phyloP scores from a whole-genome alignment of 129 eudicot species.

The Lactuca saligna region DNA sequence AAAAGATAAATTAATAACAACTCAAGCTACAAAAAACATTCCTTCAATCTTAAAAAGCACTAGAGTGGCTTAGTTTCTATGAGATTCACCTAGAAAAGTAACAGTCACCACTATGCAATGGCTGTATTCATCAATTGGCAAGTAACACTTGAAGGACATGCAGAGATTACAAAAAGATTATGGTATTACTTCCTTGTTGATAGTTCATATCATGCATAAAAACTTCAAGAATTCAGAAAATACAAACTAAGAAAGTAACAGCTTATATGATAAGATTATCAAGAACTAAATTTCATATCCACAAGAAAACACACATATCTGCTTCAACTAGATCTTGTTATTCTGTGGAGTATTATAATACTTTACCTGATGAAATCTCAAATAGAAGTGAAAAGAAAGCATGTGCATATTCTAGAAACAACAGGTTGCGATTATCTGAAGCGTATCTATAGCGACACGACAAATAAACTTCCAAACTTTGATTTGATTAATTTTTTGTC shows the following conservation, averaged over 20 bases:
- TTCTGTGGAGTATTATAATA: background rate
- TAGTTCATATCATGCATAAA: constrained; percentile 8
- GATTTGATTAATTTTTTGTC: background rate
- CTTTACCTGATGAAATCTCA: constrained; percentile 6
- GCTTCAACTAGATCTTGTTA: background rate
- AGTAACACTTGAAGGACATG: background rate
- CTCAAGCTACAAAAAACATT: background rate
- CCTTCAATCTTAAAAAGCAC: background rate
- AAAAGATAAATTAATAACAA: too few relatives aligned
- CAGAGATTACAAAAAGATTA: constrained; percentile 1
- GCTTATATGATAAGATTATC: background rate
- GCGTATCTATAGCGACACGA: constrained; percentile 3
- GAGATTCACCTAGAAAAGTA: background rate
- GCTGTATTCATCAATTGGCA: background rate
- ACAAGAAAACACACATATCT: constrained; percentile 4
- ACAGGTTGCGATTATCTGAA: constrained; percentile 12
- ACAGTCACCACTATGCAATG: background rate
- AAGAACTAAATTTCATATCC: constrained; percentile 1
- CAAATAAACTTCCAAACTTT: constrained; percentile 12
- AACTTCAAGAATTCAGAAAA: background rate
- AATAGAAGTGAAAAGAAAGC: constrained; percentile 16
- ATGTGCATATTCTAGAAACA: constrained; percentile 17
- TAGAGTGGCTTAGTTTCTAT: background rate
- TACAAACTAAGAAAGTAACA: background rate
- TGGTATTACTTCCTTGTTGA: background rate